Evolutionary conservation across 2,329 filamentous ascomycete species (phyloP), one percentile per base, ranked within the genome.

Genomic region (Trichoderma gracile): DNA sequence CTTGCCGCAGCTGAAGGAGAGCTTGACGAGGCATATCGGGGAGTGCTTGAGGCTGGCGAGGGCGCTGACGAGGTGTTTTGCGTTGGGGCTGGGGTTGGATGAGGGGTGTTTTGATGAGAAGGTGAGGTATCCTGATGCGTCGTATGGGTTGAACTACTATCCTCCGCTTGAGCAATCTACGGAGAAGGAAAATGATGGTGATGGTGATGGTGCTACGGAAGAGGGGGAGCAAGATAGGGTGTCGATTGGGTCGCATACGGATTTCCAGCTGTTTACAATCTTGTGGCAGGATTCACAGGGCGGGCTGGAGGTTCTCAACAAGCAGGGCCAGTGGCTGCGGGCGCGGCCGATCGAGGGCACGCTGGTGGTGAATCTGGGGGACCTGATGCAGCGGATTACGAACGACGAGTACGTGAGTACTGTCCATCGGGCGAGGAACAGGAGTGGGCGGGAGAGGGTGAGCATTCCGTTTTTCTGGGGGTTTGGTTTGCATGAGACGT

Each of bases 91-190:
- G 2, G 78, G 79, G 12, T 74, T 87, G 3, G 77, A 80, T 0
- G 85, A 88, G 68, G 70, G 79, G 40, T 82, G 82, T 62, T 87
- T 87, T 69, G 84, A 87, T 66, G 73, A 74, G 3, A 81, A 84
- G 60, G 80, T 81, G 19, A 80, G 78, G 0, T 80, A 83, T 67
- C 85, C 85, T 0, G 84, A 79, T 40, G 77, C 76, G 8, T 73
- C 77, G 5, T 70, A 77, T 19, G 78, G 75, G 3, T 70, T 81
- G 52, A 81, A 81, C 66, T 78, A 78, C 65, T 78, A 78, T 66
- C 76, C 74, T 0, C 70, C 76, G 2, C 71, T 71, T 19, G 17
- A 21, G 19, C 38, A 4, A 12, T 30, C 63, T n/a, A 27, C 56
- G 23, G 33, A 21, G 2, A 45, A 19, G 15, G 45, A 9, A 2